phyloP scores from a whole-genome alignment of 495 filamentous ascomycete species.

The Trichocladium uniseriatum region DNA sequence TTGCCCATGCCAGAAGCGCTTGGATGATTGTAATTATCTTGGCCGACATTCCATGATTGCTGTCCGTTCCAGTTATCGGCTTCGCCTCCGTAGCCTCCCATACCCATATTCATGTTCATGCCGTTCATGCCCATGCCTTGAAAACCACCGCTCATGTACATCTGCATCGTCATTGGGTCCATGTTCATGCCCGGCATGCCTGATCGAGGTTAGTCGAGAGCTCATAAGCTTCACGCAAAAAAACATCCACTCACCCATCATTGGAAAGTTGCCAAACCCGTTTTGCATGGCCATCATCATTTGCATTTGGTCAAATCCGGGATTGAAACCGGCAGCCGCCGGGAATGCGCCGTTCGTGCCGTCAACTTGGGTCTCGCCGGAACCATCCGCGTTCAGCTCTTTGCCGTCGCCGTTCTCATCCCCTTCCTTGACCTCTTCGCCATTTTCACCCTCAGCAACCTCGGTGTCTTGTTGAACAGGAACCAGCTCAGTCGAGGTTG shows the following conservation, averaged over 20 bases:
- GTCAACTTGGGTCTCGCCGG: slow-evolving; percentile 39
- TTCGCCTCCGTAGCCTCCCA: slow-evolving; percentile 61
- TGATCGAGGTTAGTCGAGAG: slow-evolving; percentile 24
- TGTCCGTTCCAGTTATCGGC: slow-evolving; percentile 56
- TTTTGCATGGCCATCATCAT: slow-evolving; percentile 66
- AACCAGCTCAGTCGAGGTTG: slow-evolving; percentile 1
- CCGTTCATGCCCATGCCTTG: slow-evolving; percentile 84
- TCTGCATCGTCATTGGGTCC: slow-evolving; percentile 86
- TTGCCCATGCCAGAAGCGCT: slow-evolving; percentile 65
- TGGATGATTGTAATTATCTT: slow-evolving; percentile 60
- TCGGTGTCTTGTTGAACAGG: slow-evolving; percentile 9
- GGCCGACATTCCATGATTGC: slow-evolving; percentile 69
- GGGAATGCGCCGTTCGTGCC: slow-evolving; percentile 46
- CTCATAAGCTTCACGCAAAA: too few relatives aligned
- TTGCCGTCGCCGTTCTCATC: slow-evolving; percentile 26
- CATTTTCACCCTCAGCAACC: slow-evolving; percentile 19
- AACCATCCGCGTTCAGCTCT: slow-evolving; percentile 26
- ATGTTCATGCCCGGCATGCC: slow-evolving; percentile 75
- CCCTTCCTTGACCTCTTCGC: slow-evolving; percentile 25
- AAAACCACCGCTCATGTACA: slow-evolving; percentile 73
- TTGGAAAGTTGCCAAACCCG: slow-evolving; percentile 55
- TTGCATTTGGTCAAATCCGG: slow-evolving; percentile 63
- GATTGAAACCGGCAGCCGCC: slow-evolving; percentile 62
- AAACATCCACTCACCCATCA: slow-evolving; percentile 65
- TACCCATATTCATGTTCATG: slow-evolving; percentile 85